Evolutionary conservation across 257 asterid species (phyloP).

Genomic region (Ajuga chamaepitys): DNA sequence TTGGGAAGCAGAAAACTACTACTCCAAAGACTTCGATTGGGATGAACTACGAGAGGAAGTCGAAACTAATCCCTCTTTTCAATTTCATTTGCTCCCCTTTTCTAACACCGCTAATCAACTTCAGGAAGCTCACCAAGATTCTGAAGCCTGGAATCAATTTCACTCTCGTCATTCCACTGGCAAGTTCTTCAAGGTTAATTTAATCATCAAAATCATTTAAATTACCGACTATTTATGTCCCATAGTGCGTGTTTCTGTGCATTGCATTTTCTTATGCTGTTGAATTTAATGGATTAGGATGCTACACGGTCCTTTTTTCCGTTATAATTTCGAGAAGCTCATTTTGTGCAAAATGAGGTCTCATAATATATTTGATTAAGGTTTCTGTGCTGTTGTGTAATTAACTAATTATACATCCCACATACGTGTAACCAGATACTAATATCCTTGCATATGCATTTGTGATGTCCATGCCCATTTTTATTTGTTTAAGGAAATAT

Average conservation of each 20-base stretch:
- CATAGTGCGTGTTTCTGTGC: too few species aligned
- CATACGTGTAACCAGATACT: not conserved
- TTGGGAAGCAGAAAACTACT: conserved; percentile 44
- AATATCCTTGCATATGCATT: not conserved
- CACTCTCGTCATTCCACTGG: conserved; percentile 84
- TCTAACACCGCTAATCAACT: not conserved
- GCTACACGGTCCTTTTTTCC: not conserved
- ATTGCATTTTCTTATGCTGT: not conserved
- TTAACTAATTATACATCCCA: not conserved
- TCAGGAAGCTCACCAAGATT: conserved; percentile 25
- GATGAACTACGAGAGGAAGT: conserved; percentile 51
- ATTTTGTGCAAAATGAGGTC: not conserved
- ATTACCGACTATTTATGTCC: not conserved
- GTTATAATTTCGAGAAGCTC: not conserved
- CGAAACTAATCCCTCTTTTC: conserved; percentile 47
- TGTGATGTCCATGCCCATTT: not conserved
- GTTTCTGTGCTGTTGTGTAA: not conserved
- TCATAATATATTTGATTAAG: not conserved
- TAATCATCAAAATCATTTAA: not conserved
- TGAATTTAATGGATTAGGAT: not conserved
- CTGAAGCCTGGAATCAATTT: conserved; percentile 71
- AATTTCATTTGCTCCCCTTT: conserved; percentile 53
- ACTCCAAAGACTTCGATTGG: conserved; percentile 80
- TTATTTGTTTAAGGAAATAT: too few species aligned
- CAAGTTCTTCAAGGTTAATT: conserved; percentile 72